These are phyloP conservation scores for Sarocladium oryzae DNA, from an alignment of 2,329 filamentous ascomycete genomes.

Conservation along the genomic window DNA sequence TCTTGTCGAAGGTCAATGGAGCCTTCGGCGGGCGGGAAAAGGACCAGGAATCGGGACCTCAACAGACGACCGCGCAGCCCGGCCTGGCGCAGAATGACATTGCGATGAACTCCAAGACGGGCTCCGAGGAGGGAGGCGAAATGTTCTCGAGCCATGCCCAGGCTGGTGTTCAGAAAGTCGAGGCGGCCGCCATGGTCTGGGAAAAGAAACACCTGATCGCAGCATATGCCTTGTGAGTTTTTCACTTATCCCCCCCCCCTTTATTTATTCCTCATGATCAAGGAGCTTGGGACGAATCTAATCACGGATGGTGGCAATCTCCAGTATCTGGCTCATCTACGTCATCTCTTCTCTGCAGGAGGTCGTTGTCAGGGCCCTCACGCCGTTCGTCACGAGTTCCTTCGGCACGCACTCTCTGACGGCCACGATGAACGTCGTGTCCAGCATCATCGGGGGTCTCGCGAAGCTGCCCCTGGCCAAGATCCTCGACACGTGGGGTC, in stretches of 20 bases:
- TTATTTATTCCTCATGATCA: background rate
- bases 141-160: constrained; percentile 6
- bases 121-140: background rate
- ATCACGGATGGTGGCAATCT: too few relatives aligned
- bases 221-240: background rate
- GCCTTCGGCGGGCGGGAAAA: background rate
- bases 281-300: background rate
- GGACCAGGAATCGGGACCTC: background rate
- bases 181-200: constrained; percentile 18
- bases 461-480: constrained; percentile 28
- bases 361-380: constrained; percentile 17
- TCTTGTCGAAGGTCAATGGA: background rate
- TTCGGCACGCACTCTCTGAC: constrained; percentile 32
- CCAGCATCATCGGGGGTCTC: constrained; percentile 24
- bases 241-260: too few relatives aligned
- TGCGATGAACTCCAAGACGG: background rate
- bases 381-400: constrained; percentile 19
- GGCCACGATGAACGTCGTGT: constrained; percentile 37
- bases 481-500: constrained; percentile 31
- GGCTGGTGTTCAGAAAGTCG: constrained; percentile 18
- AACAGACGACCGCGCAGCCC: background rate
- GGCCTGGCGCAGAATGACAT: background rate
- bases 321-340: constrained; percentile 19
- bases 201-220: constrained; percentile 9
- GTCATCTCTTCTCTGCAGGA: constrained; percentile 17